A percentile compares a stretch with the other conserved stretches of the same genome.
Conservation (phyloP, 768 basidiomycete species). For the Rhodotorula toruloides region DNA sequence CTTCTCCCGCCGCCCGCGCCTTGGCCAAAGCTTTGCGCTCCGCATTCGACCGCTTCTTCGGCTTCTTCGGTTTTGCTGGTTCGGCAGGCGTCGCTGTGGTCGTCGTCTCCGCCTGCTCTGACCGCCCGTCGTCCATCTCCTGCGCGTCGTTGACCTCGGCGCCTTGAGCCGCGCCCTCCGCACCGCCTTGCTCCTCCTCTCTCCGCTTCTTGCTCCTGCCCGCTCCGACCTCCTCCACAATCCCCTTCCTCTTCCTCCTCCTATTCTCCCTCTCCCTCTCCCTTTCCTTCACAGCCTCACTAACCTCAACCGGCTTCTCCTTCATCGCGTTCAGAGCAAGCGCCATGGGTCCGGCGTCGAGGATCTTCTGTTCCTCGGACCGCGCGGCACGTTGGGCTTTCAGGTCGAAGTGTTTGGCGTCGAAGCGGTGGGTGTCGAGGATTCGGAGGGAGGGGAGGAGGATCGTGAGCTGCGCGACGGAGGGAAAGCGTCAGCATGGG, state of each 20-base stretch:
- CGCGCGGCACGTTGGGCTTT: constrained; percentile 24
- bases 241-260: constrained; percentile 1
- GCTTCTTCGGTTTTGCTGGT: constrained; percentile 8
- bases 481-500: not conserved
- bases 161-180: not conserved
- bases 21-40: not conserved
- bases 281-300: not conserved
- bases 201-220: not conserved
- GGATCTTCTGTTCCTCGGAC: constrained; percentile 21
- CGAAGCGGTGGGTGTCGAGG: constrained; percentile 41
- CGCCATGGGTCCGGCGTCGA: constrained; percentile 38
- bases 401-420: constrained; percentile 35
- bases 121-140: not conserved
- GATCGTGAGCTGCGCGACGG: constrained; percentile 24
- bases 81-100: not conserved
- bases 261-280: constrained; percentile 27
- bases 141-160: not conserved
- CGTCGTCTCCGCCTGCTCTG: not conserved
- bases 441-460: constrained; percentile 39
- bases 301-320: constrained; percentile 17
- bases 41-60: constrained; percentile 1
- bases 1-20: not conserved
- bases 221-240: constrained; percentile 2
- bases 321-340: constrained; percentile 12
- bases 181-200: not conserved